Conservation (phyloP, 129 eudicot species). For the Glebionis coronaria region DNA sequence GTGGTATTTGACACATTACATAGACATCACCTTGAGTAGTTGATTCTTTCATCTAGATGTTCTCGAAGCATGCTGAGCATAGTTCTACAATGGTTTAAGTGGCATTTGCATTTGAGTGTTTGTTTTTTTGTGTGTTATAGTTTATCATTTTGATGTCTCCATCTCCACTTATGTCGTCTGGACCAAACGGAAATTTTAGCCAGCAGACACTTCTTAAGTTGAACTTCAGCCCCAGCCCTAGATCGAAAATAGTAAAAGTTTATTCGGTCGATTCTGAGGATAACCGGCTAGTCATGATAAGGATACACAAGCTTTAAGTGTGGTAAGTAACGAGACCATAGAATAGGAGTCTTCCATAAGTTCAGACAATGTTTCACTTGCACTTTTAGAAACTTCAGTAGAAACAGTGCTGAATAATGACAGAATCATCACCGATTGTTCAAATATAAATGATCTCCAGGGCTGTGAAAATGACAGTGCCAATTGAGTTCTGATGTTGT, state of each 20-base stretch:
- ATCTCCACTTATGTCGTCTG: constrained; percentile 18
- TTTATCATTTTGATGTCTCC: constrained; percentile 5
- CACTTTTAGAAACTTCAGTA: constrained; percentile 13
- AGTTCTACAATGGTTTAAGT: too few species aligned
- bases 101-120: too few species aligned
- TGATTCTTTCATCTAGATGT: not conserved
- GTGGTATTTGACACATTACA: too few species aligned
- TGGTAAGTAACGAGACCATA: constrained; percentile 15
- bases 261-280: constrained; percentile 20
- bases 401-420: constrained; percentile 24
- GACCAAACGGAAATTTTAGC: constrained; percentile 66
- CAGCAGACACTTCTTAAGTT: constrained; percentile 85
- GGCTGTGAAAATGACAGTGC: constrained; percentile 28
- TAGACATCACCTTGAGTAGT: not conserved
- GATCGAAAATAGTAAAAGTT: constrained; percentile 33
- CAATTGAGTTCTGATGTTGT: constrained; percentile 33
- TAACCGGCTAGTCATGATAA: constrained; percentile 18
- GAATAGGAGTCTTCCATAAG: constrained; percentile 21
- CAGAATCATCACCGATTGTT: constrained; percentile 13
- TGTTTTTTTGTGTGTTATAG: too few species aligned
- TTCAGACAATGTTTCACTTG: constrained; percentile 21
- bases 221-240: constrained; percentile 47
- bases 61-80: too few species aligned
- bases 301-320: constrained; percentile 3
- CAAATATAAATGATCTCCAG: constrained; percentile 20